Evolutionary conservation across 2,329 filamentous ascomycete genomes (phyloP).

Genomic region (Cladosporium sp.): DNA sequence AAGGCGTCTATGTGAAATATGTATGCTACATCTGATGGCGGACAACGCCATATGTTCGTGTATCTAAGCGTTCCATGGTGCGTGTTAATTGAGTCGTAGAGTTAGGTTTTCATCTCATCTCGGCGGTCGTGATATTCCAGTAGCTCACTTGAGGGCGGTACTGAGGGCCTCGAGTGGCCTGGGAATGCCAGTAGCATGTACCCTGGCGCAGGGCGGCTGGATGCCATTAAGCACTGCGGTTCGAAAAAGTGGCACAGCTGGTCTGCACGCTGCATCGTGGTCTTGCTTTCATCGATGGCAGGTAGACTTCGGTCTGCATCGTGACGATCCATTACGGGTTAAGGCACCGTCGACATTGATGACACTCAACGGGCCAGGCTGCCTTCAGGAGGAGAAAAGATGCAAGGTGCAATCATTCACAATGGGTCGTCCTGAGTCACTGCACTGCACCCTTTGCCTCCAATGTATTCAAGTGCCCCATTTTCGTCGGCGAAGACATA

Average conservation of each 20-base stretch:
- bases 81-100: neutral
- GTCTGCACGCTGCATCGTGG: neutral
- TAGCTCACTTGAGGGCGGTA: neutral
- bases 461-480: constrained; percentile 25
- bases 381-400: neutral
- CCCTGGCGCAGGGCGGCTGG: neutral
- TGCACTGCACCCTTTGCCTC: constrained; percentile 26
- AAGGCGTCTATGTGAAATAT: neutral
- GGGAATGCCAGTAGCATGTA: neutral
- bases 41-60: neutral
- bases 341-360: neutral
- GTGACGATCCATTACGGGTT: too few species aligned
- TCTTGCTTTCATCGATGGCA: neutral
- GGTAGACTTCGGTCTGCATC: neutral
- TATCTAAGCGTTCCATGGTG: neutral
- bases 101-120: neutral
- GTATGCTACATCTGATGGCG: neutral
- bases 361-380: neutral
- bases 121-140: neutral
- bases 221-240: neutral
- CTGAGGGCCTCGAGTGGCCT: neutral
- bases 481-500: constrained; percentile 23
- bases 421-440: constrained; percentile 11
- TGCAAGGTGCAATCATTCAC: neutral
- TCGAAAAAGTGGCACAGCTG: neutral